Evolutionary conservation across 2,329 filamentous ascomycete genomes (phyloP).

Genomic region (Botrytis elliptica): DNA sequence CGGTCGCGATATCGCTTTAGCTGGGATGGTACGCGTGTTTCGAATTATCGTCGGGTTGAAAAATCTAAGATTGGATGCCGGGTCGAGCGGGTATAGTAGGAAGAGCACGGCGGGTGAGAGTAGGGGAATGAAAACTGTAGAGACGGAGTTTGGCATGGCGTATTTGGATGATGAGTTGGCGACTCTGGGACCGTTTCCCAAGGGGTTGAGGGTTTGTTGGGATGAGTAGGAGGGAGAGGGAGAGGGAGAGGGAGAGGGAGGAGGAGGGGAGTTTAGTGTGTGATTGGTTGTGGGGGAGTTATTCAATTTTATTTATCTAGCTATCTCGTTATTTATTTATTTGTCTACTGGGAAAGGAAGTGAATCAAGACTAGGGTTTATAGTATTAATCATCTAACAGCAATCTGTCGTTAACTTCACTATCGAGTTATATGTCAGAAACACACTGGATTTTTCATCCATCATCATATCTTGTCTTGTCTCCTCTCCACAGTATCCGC

Average conservation of each 20-base stretch:
- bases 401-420: not conserved
- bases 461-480: not conserved
- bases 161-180: conserved; percentile 69
- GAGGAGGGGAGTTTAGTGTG: not conserved
- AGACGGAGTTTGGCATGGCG: conserved; percentile 35
- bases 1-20: conserved; percentile 61
- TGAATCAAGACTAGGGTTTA: not conserved
- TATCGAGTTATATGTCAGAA: not conserved
- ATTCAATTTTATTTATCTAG: not conserved
- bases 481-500: not conserved
- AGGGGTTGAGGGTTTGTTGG: conserved; percentile 37
- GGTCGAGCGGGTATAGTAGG: conserved; percentile 39
- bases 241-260: no score
- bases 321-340: not conserved
- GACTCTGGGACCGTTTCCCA: conserved; percentile 51
- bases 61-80: conserved; percentile 23
- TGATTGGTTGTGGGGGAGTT: not conserved
- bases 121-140: conserved; percentile 30
- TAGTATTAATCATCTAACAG: not conserved
- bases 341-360: not conserved
- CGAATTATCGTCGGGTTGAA: conserved; percentile 33
- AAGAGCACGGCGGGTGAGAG: conserved; percentile 40
- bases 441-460: not conserved
- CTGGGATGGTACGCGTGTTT: conserved; percentile 54
- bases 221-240: conserved; percentile 26